Conservation (phyloP, 345 rosid species). For the Syzygium oleosum region DNA sequence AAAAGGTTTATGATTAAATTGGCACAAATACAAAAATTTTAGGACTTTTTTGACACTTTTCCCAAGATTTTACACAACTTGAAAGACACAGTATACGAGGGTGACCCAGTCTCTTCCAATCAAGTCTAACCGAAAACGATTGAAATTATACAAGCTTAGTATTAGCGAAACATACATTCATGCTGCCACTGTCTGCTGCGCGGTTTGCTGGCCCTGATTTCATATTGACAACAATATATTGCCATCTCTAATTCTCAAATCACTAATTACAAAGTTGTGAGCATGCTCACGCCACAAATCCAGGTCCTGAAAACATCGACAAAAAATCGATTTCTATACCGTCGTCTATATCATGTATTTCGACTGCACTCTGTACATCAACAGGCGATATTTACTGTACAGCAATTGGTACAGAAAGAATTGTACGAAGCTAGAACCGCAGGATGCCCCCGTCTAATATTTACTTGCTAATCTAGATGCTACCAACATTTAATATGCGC, state of each 20-base stretch:
- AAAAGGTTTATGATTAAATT: too few species aligned
- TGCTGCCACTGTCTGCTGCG: background rate
- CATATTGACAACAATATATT: background rate
- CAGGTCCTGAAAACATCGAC: background rate
- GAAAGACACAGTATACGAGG: background rate
- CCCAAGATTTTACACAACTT: background rate
- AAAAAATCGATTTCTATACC: background rate
- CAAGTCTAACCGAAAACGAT: background rate
- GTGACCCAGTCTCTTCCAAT: background rate
- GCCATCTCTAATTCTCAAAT: background rate
- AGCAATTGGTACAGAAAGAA: background rate
- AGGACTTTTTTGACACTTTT: background rate
- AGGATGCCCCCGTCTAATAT: background rate
- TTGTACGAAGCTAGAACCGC: background rate
- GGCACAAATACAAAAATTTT: background rate
- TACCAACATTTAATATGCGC: background rate
- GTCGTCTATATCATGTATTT: background rate
- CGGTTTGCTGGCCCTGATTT: background rate
- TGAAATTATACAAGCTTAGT: background rate
- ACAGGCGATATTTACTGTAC: background rate
- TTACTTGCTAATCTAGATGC: background rate
- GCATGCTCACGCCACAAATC: background rate
- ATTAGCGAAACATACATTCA: background rate
- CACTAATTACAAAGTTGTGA: background rate
- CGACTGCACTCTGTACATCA: background rate